A percentile compares a stretch with the other conserved stretches of the same genome.
These are phyloP conservation scores for Diophrys sp. DNA, from an alignment of 73 alveolate species.

Conservation along the genomic window DNA sequence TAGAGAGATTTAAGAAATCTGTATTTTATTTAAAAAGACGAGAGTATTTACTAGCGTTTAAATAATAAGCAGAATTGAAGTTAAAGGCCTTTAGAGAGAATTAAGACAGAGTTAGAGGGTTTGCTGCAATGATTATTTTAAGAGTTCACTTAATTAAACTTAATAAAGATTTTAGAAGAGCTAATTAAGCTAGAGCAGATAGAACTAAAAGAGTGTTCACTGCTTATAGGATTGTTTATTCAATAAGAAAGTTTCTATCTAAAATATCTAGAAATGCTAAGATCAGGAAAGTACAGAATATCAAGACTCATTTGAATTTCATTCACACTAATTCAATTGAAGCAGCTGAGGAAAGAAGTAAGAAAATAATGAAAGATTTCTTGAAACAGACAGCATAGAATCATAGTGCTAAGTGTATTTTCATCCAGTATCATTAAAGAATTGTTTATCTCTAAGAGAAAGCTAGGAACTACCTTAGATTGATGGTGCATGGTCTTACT, in stretches of 20 bases:
- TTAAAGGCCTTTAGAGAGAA: background rate
- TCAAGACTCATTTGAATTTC: background rate
- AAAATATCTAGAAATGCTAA: background rate
- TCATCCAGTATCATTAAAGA: background rate
- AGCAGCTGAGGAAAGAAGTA: background rate
- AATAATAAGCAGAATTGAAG: background rate
- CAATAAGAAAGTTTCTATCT: background rate
- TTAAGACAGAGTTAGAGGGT: background rate
- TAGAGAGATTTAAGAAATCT: background rate
- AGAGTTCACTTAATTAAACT: background rate
- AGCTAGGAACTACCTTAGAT: background rate
- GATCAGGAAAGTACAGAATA: background rate
- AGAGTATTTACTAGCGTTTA: background rate
- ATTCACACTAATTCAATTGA: no score
- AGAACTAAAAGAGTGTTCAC: background rate
- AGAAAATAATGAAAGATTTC: background rate
- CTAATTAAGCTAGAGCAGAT: background rate
- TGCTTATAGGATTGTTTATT: background rate
- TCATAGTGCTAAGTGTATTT: background rate
- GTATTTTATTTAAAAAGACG: background rate
- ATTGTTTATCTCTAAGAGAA: background rate
- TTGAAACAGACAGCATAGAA: background rate
- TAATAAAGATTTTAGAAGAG: background rate
- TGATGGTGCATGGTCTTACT: background rate
- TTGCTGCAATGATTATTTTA: background rate